Evolutionary conservation across 116 monocot genomes (phyloP).

Genomic region (Posidonia oceanica): DNA sequence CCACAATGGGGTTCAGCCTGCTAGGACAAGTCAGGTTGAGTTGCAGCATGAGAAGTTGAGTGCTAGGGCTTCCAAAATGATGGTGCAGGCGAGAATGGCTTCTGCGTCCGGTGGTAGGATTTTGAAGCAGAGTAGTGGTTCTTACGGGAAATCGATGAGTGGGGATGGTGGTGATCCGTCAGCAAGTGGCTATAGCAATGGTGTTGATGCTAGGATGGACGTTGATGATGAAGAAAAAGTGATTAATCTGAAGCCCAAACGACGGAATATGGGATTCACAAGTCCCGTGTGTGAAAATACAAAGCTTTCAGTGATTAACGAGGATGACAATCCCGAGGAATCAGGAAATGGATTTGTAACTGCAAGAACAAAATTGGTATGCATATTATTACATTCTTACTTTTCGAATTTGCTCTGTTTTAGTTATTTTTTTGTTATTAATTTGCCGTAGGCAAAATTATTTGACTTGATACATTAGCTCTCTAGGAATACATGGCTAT

Average conservation of each 20-base stretch:
- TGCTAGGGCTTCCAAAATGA: conserved; percentile 26
- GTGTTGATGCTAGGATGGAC: conserved; percentile 9
- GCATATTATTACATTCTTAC: background rate
- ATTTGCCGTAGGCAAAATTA: background rate
- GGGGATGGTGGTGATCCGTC: conserved; percentile 7
- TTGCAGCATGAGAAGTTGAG: conserved; percentile 39
- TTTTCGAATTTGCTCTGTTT: background rate
- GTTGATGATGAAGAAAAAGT: conserved; percentile 44
- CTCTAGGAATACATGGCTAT: no score
- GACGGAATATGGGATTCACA: conserved; percentile 61
- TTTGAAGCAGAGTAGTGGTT: conserved; percentile 18
- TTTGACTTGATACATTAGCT: no score
- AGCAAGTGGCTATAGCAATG: background rate
- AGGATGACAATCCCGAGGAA: conserved; percentile 36
- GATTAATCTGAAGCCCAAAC: conserved; percentile 32
- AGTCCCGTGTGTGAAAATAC: conserved; percentile 72
- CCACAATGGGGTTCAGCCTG: conserved; percentile 8
- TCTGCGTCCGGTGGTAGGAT: conserved; percentile 41
- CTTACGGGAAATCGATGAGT: conserved; percentile 26
- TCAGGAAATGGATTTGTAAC: conserved; percentile 58
- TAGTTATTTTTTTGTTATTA: background rate
- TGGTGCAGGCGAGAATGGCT: conserved; percentile 61
- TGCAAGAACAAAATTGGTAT: conserved; percentile 67
- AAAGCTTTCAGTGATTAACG: conserved; percentile 42
- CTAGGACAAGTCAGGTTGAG: conserved; percentile 12